These are phyloP conservation scores for Gleditsia sinensis DNA, from an alignment of 306 rosid species.

Conservation along the genomic window DNA sequence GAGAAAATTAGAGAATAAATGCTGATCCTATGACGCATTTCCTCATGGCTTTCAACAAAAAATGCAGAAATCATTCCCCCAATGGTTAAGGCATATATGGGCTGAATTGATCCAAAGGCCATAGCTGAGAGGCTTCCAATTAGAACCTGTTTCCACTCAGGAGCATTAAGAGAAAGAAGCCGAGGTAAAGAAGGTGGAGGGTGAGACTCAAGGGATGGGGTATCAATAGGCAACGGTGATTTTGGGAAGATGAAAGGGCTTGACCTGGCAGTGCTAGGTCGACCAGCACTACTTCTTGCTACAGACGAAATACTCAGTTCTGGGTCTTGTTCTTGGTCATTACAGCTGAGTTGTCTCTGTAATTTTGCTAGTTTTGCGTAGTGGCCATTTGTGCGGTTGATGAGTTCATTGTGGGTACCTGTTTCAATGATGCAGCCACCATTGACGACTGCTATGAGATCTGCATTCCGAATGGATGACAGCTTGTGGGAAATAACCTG, in stretches of 20 bases:
- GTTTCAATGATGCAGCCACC: conserved; percentile 76
- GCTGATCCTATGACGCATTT: conserved; percentile 69
- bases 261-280: conserved; percentile 68
- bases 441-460: conserved; percentile 75
- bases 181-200: conserved; percentile 71
- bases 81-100: conserved; percentile 79
- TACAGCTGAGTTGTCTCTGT: conserved; percentile 70
- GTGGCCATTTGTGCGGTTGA: conserved; percentile 63
- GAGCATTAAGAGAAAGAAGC: conserved; percentile 68
- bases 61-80: conserved; percentile 98
- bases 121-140: conserved; percentile 80
- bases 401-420: conserved; percentile 76
- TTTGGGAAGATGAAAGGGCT: conserved; percentile 63
- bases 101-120: conserved; percentile 85
- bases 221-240: conserved; percentile 56
- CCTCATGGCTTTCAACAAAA: conserved; percentile 70
- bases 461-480: conserved; percentile 86
- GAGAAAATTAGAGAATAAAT: conserved; percentile 69
- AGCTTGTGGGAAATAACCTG: conserved; percentile 99
- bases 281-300: conserved; percentile 70
- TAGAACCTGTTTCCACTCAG: conserved; percentile 90
- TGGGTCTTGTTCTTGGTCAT: conserved; percentile 56
- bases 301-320: conserved; percentile 49
- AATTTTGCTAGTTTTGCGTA: conserved; percentile 76
- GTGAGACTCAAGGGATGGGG: conserved; percentile 33